phyloP scores from a whole-genome alignment of 768 basidiomycete genomes.

The Leucocoprinus sp. region DNA sequence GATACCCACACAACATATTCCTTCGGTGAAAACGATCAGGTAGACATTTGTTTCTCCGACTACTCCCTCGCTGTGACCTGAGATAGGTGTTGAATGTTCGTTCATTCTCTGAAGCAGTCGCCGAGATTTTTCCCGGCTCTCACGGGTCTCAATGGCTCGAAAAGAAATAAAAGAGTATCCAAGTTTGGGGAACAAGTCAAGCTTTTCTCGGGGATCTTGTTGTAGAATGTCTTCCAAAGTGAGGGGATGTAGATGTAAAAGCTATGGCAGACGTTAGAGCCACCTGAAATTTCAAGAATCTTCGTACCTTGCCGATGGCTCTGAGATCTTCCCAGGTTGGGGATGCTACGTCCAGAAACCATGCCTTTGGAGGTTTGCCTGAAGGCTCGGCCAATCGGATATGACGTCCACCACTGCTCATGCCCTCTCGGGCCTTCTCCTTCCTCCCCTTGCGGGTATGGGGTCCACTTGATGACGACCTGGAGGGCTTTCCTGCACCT shows the following conservation, averaged over 20 bases:
- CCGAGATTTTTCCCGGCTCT: slow-evolving; percentile 31
- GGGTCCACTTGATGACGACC: slow-evolving; percentile 4
- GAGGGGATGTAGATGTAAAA: slow-evolving; percentile 83
- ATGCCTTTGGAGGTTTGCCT: slow-evolving; percentile 42
- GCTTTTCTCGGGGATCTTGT: slow-evolving; percentile 86
- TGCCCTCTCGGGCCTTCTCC: slow-evolving; percentile 36
- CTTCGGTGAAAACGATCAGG: slow-evolving; percentile 81
- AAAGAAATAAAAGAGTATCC: slow-evolving; percentile 93
- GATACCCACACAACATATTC: slow-evolving; percentile 62
- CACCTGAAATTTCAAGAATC: background rate
- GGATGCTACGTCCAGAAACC: slow-evolving; percentile 88
- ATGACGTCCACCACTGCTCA: slow-evolving; percentile 3
- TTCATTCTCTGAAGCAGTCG: slow-evolving; percentile 23
- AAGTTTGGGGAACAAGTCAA: slow-evolving; percentile 78
- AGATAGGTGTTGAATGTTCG: slow-evolving; percentile 15
- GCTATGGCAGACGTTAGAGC: slow-evolving; percentile 29
- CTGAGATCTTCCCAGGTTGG: slow-evolving; percentile 86
- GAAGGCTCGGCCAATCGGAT: background rate
- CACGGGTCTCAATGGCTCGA: slow-evolving; percentile 63
- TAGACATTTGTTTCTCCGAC: slow-evolving; percentile 83
- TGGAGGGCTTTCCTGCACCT: slow-evolving; percentile 1
- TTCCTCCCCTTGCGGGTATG: slow-evolving; percentile 26
- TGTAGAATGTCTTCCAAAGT: slow-evolving; percentile 91
- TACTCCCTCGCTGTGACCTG: slow-evolving; percentile 29
- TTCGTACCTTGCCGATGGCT: slow-evolving; percentile 71